Base-by-base conservation (phyloP, 1,284 basidiomycete genomes). In the Leccinum pallidistipes region DNA sequence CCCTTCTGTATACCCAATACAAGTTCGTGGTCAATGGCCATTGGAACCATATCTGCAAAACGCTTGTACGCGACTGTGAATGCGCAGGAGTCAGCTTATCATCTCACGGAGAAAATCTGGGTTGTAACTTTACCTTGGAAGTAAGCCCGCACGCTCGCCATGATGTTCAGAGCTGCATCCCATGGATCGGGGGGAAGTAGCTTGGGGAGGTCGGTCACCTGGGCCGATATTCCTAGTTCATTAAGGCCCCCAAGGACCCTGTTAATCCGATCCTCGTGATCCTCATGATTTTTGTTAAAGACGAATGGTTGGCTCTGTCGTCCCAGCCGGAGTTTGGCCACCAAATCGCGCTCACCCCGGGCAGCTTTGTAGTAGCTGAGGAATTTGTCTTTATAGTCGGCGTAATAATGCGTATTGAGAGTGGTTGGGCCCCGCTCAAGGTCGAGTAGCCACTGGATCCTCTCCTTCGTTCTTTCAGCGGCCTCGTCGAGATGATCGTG, bases 101-200 rank as follows among this genome's bases (percentile, higher is more conserved):
- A 11, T 18, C 27, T n/a, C 34, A 38, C 4, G 14, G 2, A 3
- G 24, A 9, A 1, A 36, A 11, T 14, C 7, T 0, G 1, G 24
- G 6, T 2, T 18, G 53, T 31, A 12, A 31, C 62, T 65, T 9
- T 61, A 86, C 87, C 84, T 80, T 90, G 86, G 71, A 88, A 91
- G 65, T 91, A 91, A 0, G 86, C 90, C 1, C 87, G 78, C 4
- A 87, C 86, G 49, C 86, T 82, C 0, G 89, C 85, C 86, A 90
- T 90, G 66, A 90, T 87, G 10, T 73, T 69, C 3, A 91, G 69
- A 0, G 84, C 86, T 0, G 82, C 76, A 21, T 86, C 84, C 77
- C 80, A 82, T 0, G 74, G 72, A 64, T 89, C 86, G 84, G 80
- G 61, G 0, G 84, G 80, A 3, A 86, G 74, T 0, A 92, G 69